Evolutionary conservation across 139 green algal genomes (phyloP).

Genomic region (Zygnema cylindricum): DNA sequence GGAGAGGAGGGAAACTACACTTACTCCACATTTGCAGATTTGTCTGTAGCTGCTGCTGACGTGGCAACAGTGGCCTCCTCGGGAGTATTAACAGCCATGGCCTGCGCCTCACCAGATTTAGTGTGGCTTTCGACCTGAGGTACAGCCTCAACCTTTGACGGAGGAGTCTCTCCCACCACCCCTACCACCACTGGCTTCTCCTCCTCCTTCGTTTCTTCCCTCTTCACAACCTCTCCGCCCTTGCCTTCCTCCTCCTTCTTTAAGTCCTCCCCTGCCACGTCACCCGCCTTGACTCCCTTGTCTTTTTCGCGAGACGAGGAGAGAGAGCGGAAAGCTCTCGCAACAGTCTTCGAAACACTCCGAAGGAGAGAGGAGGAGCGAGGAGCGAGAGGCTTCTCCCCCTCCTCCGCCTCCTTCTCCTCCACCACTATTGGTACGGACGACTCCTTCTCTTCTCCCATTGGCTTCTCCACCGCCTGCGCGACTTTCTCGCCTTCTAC

Average conservation of each 20-base stretch:
- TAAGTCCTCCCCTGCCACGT: not conserved
- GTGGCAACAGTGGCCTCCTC: not conserved
- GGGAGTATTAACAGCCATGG: not conserved
- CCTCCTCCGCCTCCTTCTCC: not conserved
- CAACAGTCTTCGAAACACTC: not conserved
- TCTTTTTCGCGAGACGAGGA: not conserved
- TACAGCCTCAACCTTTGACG: too few species aligned
- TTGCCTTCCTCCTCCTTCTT: not conserved
- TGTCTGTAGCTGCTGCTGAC: not conserved
- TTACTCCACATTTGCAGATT: not conserved
- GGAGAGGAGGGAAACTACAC: too few species aligned
- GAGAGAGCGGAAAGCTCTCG: not conserved
- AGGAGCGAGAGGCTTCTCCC: not conserved
- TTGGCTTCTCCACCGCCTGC: not conserved
- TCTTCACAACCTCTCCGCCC: not conserved
- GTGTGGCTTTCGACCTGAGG: not conserved
- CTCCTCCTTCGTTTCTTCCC: not conserved
- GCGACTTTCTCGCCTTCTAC: not conserved
- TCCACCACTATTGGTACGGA: too few species aligned
- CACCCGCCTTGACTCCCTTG: not conserved
- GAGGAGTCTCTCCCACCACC: not conserved
- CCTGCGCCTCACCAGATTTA: not conserved
- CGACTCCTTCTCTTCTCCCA: not conserved
- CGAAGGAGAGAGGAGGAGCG: not conserved
- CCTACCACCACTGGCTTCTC: not conserved